Evolutionary conservation across 1,284 basidiomycete genomes (phyloP), one percentile per base, ranked within the genome.

Genomic region (Malassezia psittaci): DNA sequence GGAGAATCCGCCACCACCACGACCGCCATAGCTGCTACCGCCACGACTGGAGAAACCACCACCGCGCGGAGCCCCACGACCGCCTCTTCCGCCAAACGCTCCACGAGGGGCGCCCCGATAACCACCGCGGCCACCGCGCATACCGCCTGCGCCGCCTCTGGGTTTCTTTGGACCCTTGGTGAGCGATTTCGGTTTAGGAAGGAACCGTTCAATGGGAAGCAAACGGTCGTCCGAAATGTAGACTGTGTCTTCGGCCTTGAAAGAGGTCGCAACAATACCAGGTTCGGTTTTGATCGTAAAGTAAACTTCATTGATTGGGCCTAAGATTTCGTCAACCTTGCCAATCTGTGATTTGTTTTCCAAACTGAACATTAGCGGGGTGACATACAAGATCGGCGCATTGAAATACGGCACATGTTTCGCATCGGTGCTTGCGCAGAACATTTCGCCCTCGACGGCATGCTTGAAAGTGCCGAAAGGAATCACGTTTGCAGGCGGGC

Each of bases 261-360:
- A 99, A 72, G 88, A 90, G 60, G 79, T 84, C 12, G 94, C 93
- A 48, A 93, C 84, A 85, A 98, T 91, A 44, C 94, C 94, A 51
- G 88, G 84, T 41, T 86, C 84, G 87, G 96, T 96, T 79, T 98
- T 98, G 66, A 99, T 82, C 5, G 91, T 96, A 74, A 99, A 98
- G 78, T 85, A 96, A 55, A 98, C 90, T 76, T 98, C 90, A 77
- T 98, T 99, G 77, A 99, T 93, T 10, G 94, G 94, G 0, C 90
- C 90, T 15, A 96, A 81, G 62, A 96, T 94, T 77, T 96, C 90
- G 77, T 96, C 90, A 37, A 96, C 87, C 77, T 91, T 93, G 62
- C 90, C 90, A 62, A 96, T 89, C 60, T 83, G 83, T 9, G 90
- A 90, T 79, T 96, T 99, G 79, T 98, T 98, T 79, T 90, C 85